These are phyloP conservation scores for Saururus chinensis DNA, from an alignment of 164 flowering plant genomes.

Conservation along the genomic window DNA sequence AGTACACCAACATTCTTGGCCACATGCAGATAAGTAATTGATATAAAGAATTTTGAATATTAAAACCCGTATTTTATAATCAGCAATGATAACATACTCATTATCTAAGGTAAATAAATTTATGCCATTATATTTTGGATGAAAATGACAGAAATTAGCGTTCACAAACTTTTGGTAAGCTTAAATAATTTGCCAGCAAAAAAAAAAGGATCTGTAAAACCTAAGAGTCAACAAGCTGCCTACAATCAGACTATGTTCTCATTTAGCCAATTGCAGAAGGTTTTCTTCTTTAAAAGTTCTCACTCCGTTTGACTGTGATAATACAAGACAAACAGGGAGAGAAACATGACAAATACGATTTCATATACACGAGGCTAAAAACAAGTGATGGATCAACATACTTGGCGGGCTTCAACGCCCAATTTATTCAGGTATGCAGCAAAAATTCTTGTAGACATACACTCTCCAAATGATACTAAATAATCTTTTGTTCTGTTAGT, in stretches of 20 bases:
- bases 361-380: too few species aligned
- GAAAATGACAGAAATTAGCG: too few species aligned
- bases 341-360: not conserved
- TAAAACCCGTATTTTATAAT: not conserved
- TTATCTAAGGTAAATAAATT: too few species aligned
- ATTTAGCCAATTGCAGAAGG: too few species aligned
- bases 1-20: not conserved
- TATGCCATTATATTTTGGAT: too few species aligned
- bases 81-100: not conserved
- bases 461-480: constrained; percentile 95
- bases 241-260: too few species aligned
- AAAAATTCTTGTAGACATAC: constrained; percentile 97
- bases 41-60: not conserved
- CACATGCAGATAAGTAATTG: not conserved
- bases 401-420: constrained; percentile 88
- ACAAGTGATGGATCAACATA: constrained; percentile 21
- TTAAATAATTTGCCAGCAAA: too few species aligned
- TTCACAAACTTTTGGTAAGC: too few species aligned
- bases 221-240: too few species aligned
- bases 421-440: constrained; percentile 79
- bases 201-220: too few species aligned
- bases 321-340: not conserved
- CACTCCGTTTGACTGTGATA: too few species aligned
- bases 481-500: constrained; percentile 81
- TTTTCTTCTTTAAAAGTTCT: too few species aligned